phyloP scores from a whole-genome alignment of 768 basidiomycete species.

The Podaxis sp. region DNA sequence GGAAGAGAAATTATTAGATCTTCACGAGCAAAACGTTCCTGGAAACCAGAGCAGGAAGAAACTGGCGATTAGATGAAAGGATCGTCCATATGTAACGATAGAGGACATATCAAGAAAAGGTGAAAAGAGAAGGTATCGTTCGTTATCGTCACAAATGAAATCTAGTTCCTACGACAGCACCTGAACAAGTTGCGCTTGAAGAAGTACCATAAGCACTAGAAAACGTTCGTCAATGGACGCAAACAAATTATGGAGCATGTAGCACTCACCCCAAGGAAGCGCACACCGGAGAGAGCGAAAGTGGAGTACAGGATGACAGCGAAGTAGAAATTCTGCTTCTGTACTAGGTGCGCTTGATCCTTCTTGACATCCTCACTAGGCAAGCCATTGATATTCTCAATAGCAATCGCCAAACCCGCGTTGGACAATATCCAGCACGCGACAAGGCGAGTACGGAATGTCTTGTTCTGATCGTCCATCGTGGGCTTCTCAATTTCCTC shows the following conservation, averaged over 20 bases:
- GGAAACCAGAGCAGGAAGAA: neutral
- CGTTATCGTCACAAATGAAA: constrained; percentile 6
- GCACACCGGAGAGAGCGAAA: constrained; percentile 66
- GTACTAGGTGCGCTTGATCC: constrained; percentile 40
- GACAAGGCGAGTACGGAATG: constrained; percentile 88
- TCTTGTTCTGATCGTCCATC: constrained; percentile 87
- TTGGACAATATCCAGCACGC: constrained; percentile 78
- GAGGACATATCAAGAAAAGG: constrained; percentile 4
- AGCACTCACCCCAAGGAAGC: constrained; percentile 70
- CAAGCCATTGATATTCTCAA: constrained; percentile 73
- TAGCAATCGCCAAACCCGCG: constrained; percentile 67
- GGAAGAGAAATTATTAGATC: neutral
- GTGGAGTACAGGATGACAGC: constrained; percentile 78
- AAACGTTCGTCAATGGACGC: constrained; percentile 1
- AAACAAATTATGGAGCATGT: neutral
- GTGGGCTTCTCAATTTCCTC: constrained; percentile 77
- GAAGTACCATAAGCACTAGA: constrained; percentile 81
- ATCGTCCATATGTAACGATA: constrained; percentile 4
- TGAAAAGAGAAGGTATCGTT: neutral
- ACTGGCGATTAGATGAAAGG: neutral
- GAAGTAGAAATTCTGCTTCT: constrained; percentile 62
- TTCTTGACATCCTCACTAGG: constrained; percentile 26
- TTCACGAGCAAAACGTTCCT: constrained; percentile 1
- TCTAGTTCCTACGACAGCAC: constrained; percentile 71
- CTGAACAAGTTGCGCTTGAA: constrained; percentile 82